phyloP scores from a whole-genome alignment of 1,284 basidiomycete genomes.

The Athelia sp. region DNA sequence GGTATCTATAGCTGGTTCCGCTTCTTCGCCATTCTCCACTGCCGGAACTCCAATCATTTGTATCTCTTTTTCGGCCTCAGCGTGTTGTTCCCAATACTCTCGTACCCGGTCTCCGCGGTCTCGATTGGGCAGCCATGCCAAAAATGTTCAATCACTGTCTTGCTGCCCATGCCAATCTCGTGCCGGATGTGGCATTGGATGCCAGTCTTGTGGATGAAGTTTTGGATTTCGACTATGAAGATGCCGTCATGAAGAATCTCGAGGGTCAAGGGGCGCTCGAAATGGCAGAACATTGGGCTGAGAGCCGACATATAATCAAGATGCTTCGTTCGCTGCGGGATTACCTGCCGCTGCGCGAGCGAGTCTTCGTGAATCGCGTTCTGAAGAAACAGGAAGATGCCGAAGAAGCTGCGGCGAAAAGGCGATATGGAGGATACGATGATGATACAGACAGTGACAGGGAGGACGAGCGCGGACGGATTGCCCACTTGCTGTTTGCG shows the following conservation, averaged over 20 bases:
- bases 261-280: slow-evolving; percentile 44
- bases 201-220: slow-evolving; percentile 19
- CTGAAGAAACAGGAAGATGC: slow-evolving; percentile 10
- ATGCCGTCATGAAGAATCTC: slow-evolving; percentile 54
- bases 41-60: slow-evolving; percentile 78
- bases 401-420: slow-evolving; percentile 5
- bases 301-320: slow-evolving; percentile 32
- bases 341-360: slow-evolving; percentile 32
- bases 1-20: slow-evolving; percentile 63
- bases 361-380: slow-evolving; percentile 18
- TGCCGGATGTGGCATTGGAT: slow-evolving; percentile 10
- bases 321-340: slow-evolving; percentile 39
- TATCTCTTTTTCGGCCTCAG: slow-evolving; percentile 72
- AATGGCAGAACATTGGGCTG: slow-evolving; percentile 48
- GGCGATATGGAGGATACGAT: slow-evolving; percentile 26
- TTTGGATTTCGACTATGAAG: slow-evolving; percentile 26
- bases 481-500: slow-evolving; percentile 48
- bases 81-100: slow-evolving; percentile 79
- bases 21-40: slow-evolving; percentile 82
- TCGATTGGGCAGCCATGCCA: slow-evolving; percentile 70
- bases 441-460: slow-evolving; percentile 37
- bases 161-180: slow-evolving; percentile 10
- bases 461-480: slow-evolving; percentile 42
- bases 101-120: slow-evolving; percentile 48
- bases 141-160: slow-evolving; percentile 61